Conservation (phyloP, 2,329 filamentous ascomycete species). For the Cladosporium sp. region DNA sequence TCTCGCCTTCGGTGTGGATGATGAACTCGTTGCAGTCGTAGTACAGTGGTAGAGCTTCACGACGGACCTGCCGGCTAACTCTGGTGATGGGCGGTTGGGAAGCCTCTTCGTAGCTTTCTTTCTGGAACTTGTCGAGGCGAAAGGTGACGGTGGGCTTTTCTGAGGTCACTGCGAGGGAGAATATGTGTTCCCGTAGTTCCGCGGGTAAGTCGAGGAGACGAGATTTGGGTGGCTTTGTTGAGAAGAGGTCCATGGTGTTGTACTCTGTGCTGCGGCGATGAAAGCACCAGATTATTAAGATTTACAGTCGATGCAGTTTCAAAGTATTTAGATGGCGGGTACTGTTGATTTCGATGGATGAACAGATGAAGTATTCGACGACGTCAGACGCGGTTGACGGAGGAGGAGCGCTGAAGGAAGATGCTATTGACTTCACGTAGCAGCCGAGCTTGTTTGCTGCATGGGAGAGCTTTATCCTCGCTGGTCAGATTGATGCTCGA, state of each 20-base stretch:
- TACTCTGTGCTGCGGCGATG: not conserved
- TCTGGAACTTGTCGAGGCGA: slow-evolving; percentile 34
- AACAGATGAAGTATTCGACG: not conserved
- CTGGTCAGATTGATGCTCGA: not conserved
- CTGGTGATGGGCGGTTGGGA: slow-evolving; percentile 33
- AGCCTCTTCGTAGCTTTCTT: slow-evolving; percentile 31
- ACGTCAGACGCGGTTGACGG: slow-evolving; percentile 1
- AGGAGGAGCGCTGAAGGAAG: not conserved
- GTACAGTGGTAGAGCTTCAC: slow-evolving; percentile 34
- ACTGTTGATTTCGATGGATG: not conserved
- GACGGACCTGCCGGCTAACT: slow-evolving; percentile 33
- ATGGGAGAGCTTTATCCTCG: not conserved
- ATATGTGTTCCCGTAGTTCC: slow-evolving; percentile 33
- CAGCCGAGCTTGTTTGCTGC: not conserved
- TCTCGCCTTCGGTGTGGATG: slow-evolving; percentile 35
- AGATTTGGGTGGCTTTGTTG: not conserved
- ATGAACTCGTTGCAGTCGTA: slow-evolving; percentile 36
- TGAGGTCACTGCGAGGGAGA: slow-evolving; percentile 31
- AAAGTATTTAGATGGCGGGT: not conserved
- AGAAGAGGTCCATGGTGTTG: slow-evolving; percentile 9
- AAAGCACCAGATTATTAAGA: not conserved
- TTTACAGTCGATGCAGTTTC: not conserved
- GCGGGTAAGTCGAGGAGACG: slow-evolving; percentile 28
- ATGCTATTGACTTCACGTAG: not conserved
- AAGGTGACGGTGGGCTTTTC: slow-evolving; percentile 33